phyloP scores from a whole-genome alignment of 148 eudicot genomes.

The Arctostaphylos glauca region DNA sequence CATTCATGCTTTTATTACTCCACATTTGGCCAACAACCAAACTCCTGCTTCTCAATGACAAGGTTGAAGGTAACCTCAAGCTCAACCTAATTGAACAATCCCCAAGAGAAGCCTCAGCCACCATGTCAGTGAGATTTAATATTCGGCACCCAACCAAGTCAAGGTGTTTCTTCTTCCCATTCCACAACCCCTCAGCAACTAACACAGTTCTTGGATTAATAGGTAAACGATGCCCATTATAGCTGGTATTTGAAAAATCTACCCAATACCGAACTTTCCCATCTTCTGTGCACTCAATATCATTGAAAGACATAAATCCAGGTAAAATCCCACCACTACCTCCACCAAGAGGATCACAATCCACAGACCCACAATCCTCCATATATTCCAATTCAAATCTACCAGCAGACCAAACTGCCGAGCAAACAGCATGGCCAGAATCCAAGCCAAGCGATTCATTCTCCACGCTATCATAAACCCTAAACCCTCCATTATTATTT shows the following conservation, averaged over 20 bases:
- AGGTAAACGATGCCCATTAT: slow-evolving; percentile 33
- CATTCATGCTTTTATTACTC: slow-evolving; percentile 55
- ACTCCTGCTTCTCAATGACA: slow-evolving; percentile 64
- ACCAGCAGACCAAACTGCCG: slow-evolving; percentile 27
- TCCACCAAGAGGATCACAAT: slow-evolving; percentile 53
- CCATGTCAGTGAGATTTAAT: slow-evolving; percentile 29
- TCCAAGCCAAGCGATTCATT: slow-evolving; percentile 24
- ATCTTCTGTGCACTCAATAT: slow-evolving; percentile 46
- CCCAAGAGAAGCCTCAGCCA: slow-evolving; percentile 52
- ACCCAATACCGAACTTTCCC: slow-evolving; percentile 53
- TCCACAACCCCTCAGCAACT: slow-evolving; percentile 86
- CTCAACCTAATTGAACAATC: slow-evolving; percentile 71
- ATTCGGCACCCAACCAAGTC: slow-evolving; percentile 73
- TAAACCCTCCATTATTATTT: slow-evolving; percentile 24
- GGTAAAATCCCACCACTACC: slow-evolving; percentile 40
- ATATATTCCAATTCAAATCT: slow-evolving; percentile 46
- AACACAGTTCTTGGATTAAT: slow-evolving; percentile 57
- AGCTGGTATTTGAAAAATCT: slow-evolving; percentile 40
- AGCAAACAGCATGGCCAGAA: slow-evolving; percentile 23
- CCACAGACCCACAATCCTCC: slow-evolving; percentile 47
- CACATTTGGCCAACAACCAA: slow-evolving; percentile 65
- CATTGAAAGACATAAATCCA: slow-evolving; percentile 49
- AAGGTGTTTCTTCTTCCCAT: slow-evolving; percentile 43
- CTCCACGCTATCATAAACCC: slow-evolving; percentile 19
- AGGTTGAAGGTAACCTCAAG: slow-evolving; percentile 50